These are phyloP conservation scores for Xylariaceae sp. DNA, from an alignment of 2,329 filamentous ascomycete species.

Conservation along the genomic window DNA sequence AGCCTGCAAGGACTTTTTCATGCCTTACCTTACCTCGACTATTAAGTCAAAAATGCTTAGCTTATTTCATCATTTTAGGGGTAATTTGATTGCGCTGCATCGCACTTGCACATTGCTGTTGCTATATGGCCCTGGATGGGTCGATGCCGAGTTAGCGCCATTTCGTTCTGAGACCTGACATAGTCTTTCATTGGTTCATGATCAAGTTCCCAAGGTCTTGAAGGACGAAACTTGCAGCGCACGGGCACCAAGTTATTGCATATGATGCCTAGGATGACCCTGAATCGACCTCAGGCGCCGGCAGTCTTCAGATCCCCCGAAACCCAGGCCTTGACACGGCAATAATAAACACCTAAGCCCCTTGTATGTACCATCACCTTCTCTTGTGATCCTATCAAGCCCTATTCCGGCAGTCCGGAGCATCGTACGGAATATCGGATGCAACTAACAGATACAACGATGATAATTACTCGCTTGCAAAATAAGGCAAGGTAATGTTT, in stretches of 20 bases:
- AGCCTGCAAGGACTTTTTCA: no score
- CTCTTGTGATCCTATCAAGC: neutral
- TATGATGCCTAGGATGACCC: conserved; percentile 10
- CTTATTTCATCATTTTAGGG: neutral
- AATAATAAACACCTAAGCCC: no score
- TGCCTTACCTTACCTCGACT: no score
- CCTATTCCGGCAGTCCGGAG: neutral
- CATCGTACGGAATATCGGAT: neutral
- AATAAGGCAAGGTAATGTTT: no score
- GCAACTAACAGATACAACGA: neutral
- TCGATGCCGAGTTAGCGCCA: conserved; percentile 25
- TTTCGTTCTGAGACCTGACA: conserved; percentile 25
- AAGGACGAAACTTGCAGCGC: conserved; percentile 27
- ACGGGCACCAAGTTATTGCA: conserved; percentile 13
- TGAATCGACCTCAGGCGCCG: neutral
- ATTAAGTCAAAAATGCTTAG: no score
- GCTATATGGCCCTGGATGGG: neutral
- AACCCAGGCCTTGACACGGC: neutral
- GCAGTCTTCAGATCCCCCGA: neutral
- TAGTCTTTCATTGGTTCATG: conserved; percentile 23
- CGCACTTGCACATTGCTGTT: neutral
- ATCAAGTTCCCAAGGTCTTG: conserved; percentile 8
- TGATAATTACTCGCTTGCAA: no score
- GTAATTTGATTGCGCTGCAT: neutral
- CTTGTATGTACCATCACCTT: neutral